These are phyloP conservation scores for Salvia sclarea DNA, from an alignment of 305 asterid genomes.

Conservation along the genomic window DNA sequence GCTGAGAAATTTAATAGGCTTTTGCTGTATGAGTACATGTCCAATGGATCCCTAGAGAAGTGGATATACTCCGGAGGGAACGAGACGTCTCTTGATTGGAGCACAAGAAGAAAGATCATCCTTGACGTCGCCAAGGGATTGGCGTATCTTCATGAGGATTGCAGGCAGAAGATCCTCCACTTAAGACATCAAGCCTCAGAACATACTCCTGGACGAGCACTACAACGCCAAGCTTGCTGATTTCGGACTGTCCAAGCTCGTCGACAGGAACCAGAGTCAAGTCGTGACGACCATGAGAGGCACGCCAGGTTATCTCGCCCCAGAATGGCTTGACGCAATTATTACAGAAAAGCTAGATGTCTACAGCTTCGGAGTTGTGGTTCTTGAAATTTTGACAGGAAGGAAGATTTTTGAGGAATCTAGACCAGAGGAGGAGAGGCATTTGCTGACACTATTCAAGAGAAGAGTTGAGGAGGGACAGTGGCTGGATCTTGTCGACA, in stretches of 20 bases:
- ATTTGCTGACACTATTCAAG: too few species aligned
- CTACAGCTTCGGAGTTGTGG: too few species aligned
- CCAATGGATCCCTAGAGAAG: conserved; percentile 45
- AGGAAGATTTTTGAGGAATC: too few species aligned
- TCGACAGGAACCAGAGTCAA: too few species aligned
- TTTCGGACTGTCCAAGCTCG: conserved; percentile 42
- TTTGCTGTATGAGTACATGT: conserved; percentile 45
- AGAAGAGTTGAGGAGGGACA: conserved; percentile 11
- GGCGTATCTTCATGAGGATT: conserved; percentile 45
- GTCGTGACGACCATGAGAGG: too few species aligned
- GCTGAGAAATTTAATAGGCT: conserved; percentile 45
- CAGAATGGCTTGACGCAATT: too few species aligned
- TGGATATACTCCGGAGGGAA: conserved; percentile 37
- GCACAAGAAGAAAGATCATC: conserved; percentile 30
- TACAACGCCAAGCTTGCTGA: conserved; percentile 43
- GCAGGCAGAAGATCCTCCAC: conserved; percentile 46
- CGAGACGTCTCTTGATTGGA: conserved; percentile 34
- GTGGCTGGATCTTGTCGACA: conserved; percentile 35
- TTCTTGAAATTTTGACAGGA: too few species aligned
- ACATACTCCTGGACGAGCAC: conserved; percentile 40
- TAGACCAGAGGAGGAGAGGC: too few species aligned
- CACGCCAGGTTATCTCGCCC: too few species aligned
- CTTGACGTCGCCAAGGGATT: conserved; percentile 15
- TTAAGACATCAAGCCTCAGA: conserved; percentile 50
- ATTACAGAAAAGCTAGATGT: too few species aligned